Evolutionary conservation across 805 yeast species (phyloP), one percentile per base, ranked within the genome.

Genomic region (Saccharomycopsis sp.): DNA sequence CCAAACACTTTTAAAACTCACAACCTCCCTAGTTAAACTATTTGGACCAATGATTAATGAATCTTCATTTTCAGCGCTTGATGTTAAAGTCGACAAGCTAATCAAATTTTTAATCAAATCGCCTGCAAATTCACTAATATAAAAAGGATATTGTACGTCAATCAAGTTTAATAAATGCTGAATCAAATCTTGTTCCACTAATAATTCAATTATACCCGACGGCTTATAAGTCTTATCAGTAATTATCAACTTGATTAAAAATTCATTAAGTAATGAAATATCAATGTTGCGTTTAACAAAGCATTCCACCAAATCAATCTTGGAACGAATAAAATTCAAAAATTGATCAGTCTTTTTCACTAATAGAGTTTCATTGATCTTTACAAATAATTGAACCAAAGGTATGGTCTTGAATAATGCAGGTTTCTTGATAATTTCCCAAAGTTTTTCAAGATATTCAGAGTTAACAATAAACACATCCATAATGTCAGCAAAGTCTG

Each of bases 1-100:
- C 51, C 74, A 68, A 54, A 88, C 73, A 48, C 84, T 75, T 29
- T 74, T 71, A 36, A 79, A 80, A 14, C 93, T 81, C 8, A 89
- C 97, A 24, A 93, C 70, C 60, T 90, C 90, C 52, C 98, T 74
- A 2, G 96, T 87, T 33, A 93, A 70, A 58, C 86, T 96, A 59
- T 93, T 93, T 1, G 98, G 97, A 1, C 98, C 98, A 43, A 93
- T 85, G 8, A 94, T 85, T 2, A 95, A 83, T 35, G 88, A 84
- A 50, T 85, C 89, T 47, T 88, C 88, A 40, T 87, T 85, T 48
- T 85, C 86, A 4, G 83, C 86, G 57, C 88, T 89, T 4, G 96
- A 95, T 8, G 44, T 35, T 51, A 68, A 68, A 16, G 72, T 65
- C 32, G 96, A 86, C 27, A 93, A 84, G 2, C 97, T 83, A 28